Evolutionary conservation across 441 rosid species (phyloP).

Genomic region (Adansonia gregorii): DNA sequence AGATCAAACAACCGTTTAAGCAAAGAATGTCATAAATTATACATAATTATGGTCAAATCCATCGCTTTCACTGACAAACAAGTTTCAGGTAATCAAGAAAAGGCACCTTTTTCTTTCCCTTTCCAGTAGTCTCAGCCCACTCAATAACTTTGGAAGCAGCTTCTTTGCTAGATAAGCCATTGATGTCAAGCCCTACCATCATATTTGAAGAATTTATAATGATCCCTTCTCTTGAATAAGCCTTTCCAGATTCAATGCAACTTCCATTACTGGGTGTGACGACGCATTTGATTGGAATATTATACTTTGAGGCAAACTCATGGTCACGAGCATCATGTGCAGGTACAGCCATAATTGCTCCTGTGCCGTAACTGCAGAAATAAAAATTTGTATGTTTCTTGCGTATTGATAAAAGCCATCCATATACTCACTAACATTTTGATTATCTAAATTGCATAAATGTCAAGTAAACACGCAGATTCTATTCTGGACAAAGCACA

Average conservation of each 20-base stretch:
- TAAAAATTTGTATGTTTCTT: conserved; percentile 26
- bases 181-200: conserved; percentile 71
- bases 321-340: conserved; percentile 88
- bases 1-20: conserved; percentile 25
- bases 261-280: conserved; percentile 56
- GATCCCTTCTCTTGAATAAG: conserved; percentile 68
- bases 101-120: conserved; percentile 86
- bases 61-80: conserved; percentile 5
- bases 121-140: conserved; percentile 84
- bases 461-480: conserved; percentile 16
- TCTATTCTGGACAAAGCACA: conserved; percentile 18
- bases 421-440: conserved; percentile 16
- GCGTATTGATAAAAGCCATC: conserved; percentile 15
- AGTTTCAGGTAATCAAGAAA: conserved; percentile 18
- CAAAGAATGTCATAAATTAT: background rate
- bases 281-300: conserved; percentile 73
- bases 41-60: conserved; percentile 17
- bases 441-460: background rate
- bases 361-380: conserved; percentile 86
- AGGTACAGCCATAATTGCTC: conserved; percentile 98
- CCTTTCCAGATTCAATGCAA: conserved; percentile 47
- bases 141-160: conserved; percentile 71
- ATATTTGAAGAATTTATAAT: conserved; percentile 65
- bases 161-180: conserved; percentile 67
- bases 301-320: conserved; percentile 81